These are phyloP conservation scores for Tolypocladium paradoxum DNA, from an alignment of 2,329 filamentous ascomycete species.

Conservation along the genomic window DNA sequence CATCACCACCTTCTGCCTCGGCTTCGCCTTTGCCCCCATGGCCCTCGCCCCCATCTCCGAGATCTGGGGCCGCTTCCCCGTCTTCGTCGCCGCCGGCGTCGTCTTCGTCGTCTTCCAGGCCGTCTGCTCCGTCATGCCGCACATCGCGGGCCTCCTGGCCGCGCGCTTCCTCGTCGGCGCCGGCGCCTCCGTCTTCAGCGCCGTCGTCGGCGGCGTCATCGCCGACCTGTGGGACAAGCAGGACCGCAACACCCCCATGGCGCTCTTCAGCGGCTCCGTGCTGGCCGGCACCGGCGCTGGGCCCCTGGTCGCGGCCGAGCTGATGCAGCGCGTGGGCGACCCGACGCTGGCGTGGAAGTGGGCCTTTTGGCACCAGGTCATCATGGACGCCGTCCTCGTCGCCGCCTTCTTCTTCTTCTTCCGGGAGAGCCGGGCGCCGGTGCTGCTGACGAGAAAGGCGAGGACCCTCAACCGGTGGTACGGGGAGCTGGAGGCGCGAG, in stretches of 20 bases:
- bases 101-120: constrained; percentile 63
- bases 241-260: constrained; percentile 81
- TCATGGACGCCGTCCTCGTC: constrained; percentile 51
- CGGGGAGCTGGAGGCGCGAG: constrained; percentile 55
- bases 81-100: constrained; percentile 65
- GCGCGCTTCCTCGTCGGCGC: constrained; percentile 67
- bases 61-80: constrained; percentile 74
- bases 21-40: constrained; percentile 81
- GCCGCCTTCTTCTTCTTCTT: constrained; percentile 58
- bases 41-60: constrained; percentile 79
- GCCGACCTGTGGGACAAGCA: constrained; percentile 73
- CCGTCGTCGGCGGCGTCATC: constrained; percentile 86
- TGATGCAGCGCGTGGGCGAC: constrained; percentile 48
- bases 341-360: constrained; percentile 57
- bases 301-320: constrained; percentile 58
- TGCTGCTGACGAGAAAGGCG: constrained; percentile 69
- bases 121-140: constrained; percentile 59
- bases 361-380: constrained; percentile 81
- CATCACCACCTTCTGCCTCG: constrained; percentile 71
- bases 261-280: constrained; percentile 70
- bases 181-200: constrained; percentile 71
- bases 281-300: constrained; percentile 72
- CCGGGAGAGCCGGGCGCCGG: constrained; percentile 71
- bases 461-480: constrained; percentile 69
- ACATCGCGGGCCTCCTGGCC: constrained; percentile 63